These are phyloP conservation scores for Apophysomyces sp. DNA, from an alignment of 371 early-diverging fungal genomes.

Conservation along the genomic window DNA sequence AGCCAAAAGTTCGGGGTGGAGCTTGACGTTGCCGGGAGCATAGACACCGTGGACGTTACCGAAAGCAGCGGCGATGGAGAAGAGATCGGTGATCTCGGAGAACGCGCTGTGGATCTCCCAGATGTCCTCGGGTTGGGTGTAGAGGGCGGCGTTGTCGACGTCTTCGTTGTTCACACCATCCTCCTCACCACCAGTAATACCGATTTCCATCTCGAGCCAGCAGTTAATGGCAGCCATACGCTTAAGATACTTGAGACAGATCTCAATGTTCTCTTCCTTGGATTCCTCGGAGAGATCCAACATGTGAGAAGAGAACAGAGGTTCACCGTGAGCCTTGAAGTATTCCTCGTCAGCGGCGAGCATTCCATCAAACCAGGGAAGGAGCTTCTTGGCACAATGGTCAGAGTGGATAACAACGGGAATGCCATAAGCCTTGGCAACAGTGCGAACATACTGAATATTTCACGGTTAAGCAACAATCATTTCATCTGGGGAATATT, in stretches of 20 bases:
- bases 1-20: constrained; percentile 85
- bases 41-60: constrained; percentile 95
- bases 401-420: constrained; percentile 90
- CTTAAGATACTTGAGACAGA: constrained; percentile 82
- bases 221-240: constrained; percentile 84
- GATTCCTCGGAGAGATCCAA: constrained; percentile 89
- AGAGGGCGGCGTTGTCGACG: constrained; percentile 83
- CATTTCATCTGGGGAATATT: background rate
- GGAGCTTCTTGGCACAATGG: constrained; percentile 93
- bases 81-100: constrained; percentile 71
- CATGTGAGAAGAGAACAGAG: constrained; percentile 95
- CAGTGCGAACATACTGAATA: constrained; percentile 69
- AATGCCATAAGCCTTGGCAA: constrained; percentile 87
- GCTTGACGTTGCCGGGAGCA: constrained; percentile 89
- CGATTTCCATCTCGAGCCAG: constrained; percentile 93
- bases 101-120: constrained; percentile 87
- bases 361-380: constrained; percentile 96
- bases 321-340: constrained; percentile 87
- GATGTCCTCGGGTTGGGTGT: constrained; percentile 92
- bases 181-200: constrained; percentile 95
- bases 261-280: constrained; percentile 89
- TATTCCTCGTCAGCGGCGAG: constrained; percentile 87
- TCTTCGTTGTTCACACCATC: constrained; percentile 92
- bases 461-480: background rate
- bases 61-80: constrained; percentile 88